Evolutionary conservation across 2,329 filamentous ascomycete genomes (phyloP), one percentile per base, ranked within the genome.

Genomic region (Sporothrix globosa): DNA sequence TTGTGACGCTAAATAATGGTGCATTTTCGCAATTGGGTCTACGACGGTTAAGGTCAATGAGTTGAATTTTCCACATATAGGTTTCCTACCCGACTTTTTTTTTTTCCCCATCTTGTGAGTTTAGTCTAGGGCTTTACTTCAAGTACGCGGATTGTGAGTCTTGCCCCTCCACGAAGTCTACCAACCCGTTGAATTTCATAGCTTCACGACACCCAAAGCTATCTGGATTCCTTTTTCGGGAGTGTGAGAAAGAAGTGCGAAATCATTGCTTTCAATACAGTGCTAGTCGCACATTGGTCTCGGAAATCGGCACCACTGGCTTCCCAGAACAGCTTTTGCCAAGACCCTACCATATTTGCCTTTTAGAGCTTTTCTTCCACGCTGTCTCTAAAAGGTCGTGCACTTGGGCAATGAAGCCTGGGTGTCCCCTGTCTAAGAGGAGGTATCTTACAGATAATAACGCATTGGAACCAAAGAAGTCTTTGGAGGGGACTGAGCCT

Each of bases 231-330:
- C 56, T 46, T 46, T 63, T 34, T 63, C 6, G 21, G 11, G 24
- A 27, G 21, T 24, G 4, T 10, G 34, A 34, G 34, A 44, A 41
- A 2, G 27, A 13, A 27, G 44, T 14, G 17, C 24, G n/a, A 30
- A 48, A 65, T 24, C 27, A 65, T 11, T 21, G 7, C 61, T n/a
- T 27, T 63, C 9, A 5, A 69, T 58, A 71, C 67, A 67, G 60
- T 68, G 69, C 50, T 67, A 52, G 39, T 60, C 60, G 69, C 61
- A 70, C 67, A 60, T 71, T 71, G 67, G 21, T n/a, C 60, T 54
- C 70, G 70, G 70, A 69, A 71, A 46, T 67, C 70, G 70, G 67
- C 70, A 71, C 70, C 50, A 34, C 34, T 41, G 44, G 21, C 21
- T 21, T 56, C 30, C 50, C 30, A 50, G 41, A 67, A 39, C 14